phyloP scores from a whole-genome alignment of 2,329 filamentous ascomycete species.

The Neoscytalidium dimidiatum region DNA sequence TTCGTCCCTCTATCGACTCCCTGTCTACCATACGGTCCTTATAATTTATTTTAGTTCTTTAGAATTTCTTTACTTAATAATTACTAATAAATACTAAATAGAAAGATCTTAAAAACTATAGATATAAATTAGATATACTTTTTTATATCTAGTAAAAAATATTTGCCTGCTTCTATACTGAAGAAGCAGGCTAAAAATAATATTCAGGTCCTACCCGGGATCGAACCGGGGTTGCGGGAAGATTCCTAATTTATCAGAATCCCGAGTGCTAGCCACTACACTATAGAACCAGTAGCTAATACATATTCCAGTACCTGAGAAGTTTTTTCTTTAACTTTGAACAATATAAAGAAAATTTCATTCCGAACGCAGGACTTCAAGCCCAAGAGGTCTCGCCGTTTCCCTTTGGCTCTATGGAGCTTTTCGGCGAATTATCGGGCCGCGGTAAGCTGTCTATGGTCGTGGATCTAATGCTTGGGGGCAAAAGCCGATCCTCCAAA shows the following conservation, averaged over 20 bases:
- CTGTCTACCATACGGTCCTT: too few relatives aligned
- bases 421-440: neutral
- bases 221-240: slow-evolving; percentile 1
- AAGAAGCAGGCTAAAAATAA: neutral
- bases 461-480: neutral
- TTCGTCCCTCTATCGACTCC: too few relatives aligned
- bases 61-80: too few relatives aligned
- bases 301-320: neutral
- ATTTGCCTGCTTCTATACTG: neutral
- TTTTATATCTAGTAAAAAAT: neutral
- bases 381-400: neutral
- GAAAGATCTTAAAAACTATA: too few relatives aligned
- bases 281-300: neutral
- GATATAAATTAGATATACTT: neutral
- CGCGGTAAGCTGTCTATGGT: neutral
- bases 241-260: neutral
- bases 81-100: too few relatives aligned
- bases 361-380: too few relatives aligned
- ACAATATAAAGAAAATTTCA: too few relatives aligned
- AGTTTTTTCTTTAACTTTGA: too few relatives aligned
- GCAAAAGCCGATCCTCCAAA: neutral
- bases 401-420: neutral
- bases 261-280: slow-evolving; percentile 3
- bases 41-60: too few relatives aligned
- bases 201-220: neutral